These are phyloP conservation scores for Prunus armeniaca DNA, from an alignment of 306 rosid genomes.

Conservation along the genomic window DNA sequence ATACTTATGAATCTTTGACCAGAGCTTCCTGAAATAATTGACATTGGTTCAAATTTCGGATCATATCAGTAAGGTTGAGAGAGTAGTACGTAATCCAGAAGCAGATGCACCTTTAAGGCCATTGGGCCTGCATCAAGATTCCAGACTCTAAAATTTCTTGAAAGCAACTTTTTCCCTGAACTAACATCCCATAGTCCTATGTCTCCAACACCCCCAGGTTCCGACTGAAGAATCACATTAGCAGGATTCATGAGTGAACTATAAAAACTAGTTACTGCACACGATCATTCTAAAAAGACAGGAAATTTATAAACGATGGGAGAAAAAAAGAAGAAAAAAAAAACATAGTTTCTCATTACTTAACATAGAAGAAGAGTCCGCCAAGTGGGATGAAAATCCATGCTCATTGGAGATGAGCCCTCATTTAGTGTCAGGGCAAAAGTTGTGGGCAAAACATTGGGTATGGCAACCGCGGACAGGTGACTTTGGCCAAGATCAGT, in stretches of 20 bases:
- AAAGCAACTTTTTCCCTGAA: constrained; percentile 50
- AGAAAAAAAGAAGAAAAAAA: not conserved
- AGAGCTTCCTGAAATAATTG: constrained; percentile 58
- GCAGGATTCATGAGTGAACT: not conserved
- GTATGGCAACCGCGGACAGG: no score
- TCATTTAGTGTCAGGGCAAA: constrained; percentile 56
- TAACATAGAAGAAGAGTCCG: constrained; percentile 67
- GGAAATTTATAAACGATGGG: not conserved
- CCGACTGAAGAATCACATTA: constrained; percentile 52
- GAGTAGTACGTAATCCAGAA: not conserved
- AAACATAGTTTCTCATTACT: not conserved
- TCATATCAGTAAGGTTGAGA: not conserved
- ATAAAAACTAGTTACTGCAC: not conserved
- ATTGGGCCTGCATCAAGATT: constrained; percentile 65
- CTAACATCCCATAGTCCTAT: constrained; percentile 85
- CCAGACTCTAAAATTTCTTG: constrained; percentile 69
- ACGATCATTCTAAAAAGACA: constrained; percentile 13
- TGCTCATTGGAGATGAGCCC: constrained; percentile 70
- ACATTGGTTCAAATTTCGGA: not conserved
- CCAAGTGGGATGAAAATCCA: constrained; percentile 21
- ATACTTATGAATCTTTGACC: constrained; percentile 66
- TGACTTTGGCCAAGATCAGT: no score
- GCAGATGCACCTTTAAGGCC: constrained; percentile 56
- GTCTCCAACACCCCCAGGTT: constrained; percentile 58
- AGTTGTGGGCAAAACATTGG: constrained; percentile 39